A percentile compares a stretch with the other conserved stretches of the same genome.
phyloP scores from a whole-genome alignment of 148 eudicot genomes.

The Cornus suecica region DNA sequence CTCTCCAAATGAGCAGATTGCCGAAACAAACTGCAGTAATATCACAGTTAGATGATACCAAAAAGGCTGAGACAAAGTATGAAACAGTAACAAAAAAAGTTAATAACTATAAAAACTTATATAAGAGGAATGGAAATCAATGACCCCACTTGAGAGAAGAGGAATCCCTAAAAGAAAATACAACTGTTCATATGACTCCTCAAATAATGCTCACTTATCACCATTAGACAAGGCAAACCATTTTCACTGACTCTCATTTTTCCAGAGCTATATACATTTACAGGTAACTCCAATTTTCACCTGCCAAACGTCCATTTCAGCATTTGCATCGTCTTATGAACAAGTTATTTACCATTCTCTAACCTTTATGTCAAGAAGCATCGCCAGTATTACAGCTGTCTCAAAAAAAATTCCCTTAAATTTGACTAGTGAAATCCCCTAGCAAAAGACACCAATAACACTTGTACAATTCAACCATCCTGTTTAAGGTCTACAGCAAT shows the following conservation, averaged over 20 bases:
- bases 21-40: constrained; percentile 63
- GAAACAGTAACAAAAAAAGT: background rate
- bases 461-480: background rate
- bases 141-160: background rate
- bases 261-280: background rate
- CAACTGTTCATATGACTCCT: background rate
- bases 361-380: background rate
- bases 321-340: background rate
- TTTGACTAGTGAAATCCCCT: background rate
- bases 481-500: background rate
- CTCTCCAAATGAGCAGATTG: constrained; percentile 89
- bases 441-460: background rate
- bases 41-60: constrained; percentile 6
- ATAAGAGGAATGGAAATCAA: background rate
- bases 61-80: constrained; percentile 3
- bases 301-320: background rate
- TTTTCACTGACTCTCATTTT: too few species aligned
- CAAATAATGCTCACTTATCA: too few species aligned
- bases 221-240: too few species aligned
- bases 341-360: background rate
- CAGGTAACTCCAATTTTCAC: background rate
- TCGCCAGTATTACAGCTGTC: background rate
- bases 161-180: constrained; percentile 1
- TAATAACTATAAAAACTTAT: constrained; percentile 8
- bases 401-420: background rate